These are phyloP conservation scores for Pseudogymnoascus pannorum DNA, from an alignment of 2,329 filamentous ascomycete genomes.

Conservation along the genomic window DNA sequence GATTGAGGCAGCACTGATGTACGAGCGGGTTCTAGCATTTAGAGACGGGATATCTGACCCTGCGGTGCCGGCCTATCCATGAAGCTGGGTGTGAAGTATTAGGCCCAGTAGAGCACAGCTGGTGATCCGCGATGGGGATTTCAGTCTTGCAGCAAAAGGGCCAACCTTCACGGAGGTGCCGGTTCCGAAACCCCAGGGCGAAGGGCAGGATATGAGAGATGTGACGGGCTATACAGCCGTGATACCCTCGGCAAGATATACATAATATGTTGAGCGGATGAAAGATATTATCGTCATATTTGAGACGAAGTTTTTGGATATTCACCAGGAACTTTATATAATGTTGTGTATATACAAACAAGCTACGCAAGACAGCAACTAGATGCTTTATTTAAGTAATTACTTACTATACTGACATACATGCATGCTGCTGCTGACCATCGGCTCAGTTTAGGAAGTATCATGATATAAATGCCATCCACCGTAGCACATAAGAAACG, in stretches of 20 bases:
- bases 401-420: conserved; percentile 4
- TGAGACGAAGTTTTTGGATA: background rate
- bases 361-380: background rate
- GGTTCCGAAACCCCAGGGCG: background rate
- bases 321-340: background rate
- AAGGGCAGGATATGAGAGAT: background rate
- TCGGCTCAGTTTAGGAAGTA: background rate
- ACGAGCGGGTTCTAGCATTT: background rate
- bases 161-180: background rate
- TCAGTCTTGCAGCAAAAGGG: background rate
- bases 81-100: background rate
- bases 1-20: conserved; percentile 24
- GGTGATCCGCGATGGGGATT: background rate
- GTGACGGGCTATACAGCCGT: background rate
- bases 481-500: background rate
- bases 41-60: background rate
- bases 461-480: conserved; percentile 4
- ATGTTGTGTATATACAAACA: background rate
- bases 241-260: background rate
- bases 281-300: background rate
- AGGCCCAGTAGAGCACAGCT: background rate
- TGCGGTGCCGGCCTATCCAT: background rate
- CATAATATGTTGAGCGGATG: background rate
- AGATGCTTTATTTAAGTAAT: conserved; percentile 6
- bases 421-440: background rate